Base-by-base conservation (phyloP, 805 yeast genomes). In the Wickerhamiella qilinensis region DNA sequence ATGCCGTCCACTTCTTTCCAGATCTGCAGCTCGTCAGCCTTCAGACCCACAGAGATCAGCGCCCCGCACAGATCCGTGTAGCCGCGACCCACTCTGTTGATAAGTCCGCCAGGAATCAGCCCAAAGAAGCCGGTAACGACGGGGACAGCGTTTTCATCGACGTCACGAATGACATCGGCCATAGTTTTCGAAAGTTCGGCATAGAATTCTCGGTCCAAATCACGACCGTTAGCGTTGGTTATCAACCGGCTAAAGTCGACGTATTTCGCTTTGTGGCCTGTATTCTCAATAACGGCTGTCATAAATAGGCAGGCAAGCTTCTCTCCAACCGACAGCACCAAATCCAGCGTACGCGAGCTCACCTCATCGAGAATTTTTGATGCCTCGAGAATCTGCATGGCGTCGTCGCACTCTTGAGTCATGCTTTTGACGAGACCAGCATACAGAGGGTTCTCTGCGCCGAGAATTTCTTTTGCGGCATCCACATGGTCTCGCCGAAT, bases 1-100 rank as follows among this genome's bases (percentile, higher is more conserved):
- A 91, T 91, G 51, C 98, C 98, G 57, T 91, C 98, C 38, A 91
- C 98, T 64, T 91, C 98, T 53, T 91, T 91, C 98, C 98, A 91
- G 36, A 91, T 83, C 63, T 91, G 98, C 45, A 91, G 67, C 60
- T 91, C 98, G 33, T 84, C 93, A 4, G 97, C 96, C 45, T 69
- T 73, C 36, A 79, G 60, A 1, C 96, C 98, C 21, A 91, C 97
- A 0, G 98, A 95, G 30, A 85, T 71, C 53, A 91, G 68, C 1
- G 97, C 98, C 16, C 98, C 98, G 66, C 98, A 91, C 50, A 91
- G 65, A 58, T 91, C 98, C 8, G 98, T 91, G 60, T 91, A 91
- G 29, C 98, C 98, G 55, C 98, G 75, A 33, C 98, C 98, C 40
- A 91, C 94, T 38, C 93, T 83, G 51, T 79, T 79, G 47, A 91